phyloP scores from a whole-genome alignment of 2,329 filamentous ascomycete genomes.

The Ascochyta koolunga region DNA sequence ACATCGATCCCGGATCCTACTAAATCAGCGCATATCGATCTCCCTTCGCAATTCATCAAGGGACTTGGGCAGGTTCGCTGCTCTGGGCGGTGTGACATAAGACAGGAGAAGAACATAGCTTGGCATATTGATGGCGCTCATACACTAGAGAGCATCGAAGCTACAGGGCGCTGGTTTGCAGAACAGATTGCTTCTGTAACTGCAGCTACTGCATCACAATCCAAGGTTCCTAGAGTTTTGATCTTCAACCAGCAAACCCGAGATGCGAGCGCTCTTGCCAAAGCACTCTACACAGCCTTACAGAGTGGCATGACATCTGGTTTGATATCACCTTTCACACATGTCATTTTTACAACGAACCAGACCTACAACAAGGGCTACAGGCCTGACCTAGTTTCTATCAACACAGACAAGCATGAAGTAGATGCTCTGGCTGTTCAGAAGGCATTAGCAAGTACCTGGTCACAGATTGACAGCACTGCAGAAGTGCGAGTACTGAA shows the following conservation, averaged over 20 bases:
- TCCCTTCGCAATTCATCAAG: conserved; percentile 67
- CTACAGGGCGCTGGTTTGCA: conserved; percentile 79
- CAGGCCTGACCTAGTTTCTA: conserved; percentile 66
- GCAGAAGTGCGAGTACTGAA: conserved; percentile 61
- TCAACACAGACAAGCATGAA: conserved; percentile 65
- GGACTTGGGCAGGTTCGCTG: conserved; percentile 72
- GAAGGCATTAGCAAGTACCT: conserved; percentile 65
- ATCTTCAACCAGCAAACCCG: conserved; percentile 95
- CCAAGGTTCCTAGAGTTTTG: conserved; percentile 60
- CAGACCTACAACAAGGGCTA: conserved; percentile 69
- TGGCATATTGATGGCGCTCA: conserved; percentile 92
- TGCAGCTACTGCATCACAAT: conserved; percentile 30
- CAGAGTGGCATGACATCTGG: conserved; percentile 36
- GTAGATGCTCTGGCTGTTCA: conserved; percentile 69
- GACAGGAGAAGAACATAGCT: conserved; percentile 59
- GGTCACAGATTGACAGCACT: conserved; percentile 54
- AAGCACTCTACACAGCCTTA: conserved; percentile 66
- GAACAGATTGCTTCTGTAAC: conserved; percentile 46
- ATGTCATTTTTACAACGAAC: conserved; percentile 84
- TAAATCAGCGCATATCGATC: conserved; percentile 37
- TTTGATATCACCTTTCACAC: conserved; percentile 62
- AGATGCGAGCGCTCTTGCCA: conserved; percentile 71
- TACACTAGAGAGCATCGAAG: conserved; percentile 79
- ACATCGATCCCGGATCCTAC: conserved; percentile 48
- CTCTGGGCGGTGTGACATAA: conserved; percentile 77